Evolutionary conservation across 2,329 filamentous ascomycete species (phyloP), one percentile per base, ranked within the genome.

Genomic region (Sporothrix inflata): DNA sequence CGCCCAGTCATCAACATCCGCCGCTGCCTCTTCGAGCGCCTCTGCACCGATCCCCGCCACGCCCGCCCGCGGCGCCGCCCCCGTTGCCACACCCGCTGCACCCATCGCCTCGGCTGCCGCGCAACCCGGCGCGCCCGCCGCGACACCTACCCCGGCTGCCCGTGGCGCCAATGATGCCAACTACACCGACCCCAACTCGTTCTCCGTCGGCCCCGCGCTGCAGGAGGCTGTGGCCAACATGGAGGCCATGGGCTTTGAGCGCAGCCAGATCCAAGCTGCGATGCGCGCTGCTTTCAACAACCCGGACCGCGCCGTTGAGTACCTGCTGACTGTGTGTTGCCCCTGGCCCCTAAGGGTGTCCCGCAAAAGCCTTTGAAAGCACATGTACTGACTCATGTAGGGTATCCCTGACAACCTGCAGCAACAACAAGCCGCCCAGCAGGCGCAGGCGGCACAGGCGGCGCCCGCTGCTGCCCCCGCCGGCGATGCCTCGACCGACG

Each of bases 281-380:
- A 96, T 99, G 91, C 92, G 95, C 79, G 96, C 96, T 75, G 96
- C 96, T 16, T 99, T 93, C 83, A 97, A 92, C 87, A 99, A 99
- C 84, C 94, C 95, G 16, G 95, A 98, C 81, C 94, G 96, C 78
- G 96, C 96, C 70, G 95, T 99, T 72, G 96, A 99, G 82, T 99
- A 99, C 79, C 89, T 99, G 14, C 81, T 99, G 79, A 97, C 84
- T 77, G 94, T 96, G 81, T 83, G 91, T 84, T 12, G n/a, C 16
- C 4, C 21, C 45, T 4, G 7, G 24, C 16, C 6, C 6, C 16
- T 1, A 9, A 61, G 30, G 9, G 34, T 24, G n/a, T 53, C 30
- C 3, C 16, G 16, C 1, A 30, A 30, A 30, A 57, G 14, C 5
- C 47, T 40, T n/a, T 38, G 7, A 49, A 21, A 4, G 40, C 6